Evolutionary conservation across 2,329 filamentous ascomycete genomes (phyloP).

Genomic region (Pseudogymnoascus sp.): DNA sequence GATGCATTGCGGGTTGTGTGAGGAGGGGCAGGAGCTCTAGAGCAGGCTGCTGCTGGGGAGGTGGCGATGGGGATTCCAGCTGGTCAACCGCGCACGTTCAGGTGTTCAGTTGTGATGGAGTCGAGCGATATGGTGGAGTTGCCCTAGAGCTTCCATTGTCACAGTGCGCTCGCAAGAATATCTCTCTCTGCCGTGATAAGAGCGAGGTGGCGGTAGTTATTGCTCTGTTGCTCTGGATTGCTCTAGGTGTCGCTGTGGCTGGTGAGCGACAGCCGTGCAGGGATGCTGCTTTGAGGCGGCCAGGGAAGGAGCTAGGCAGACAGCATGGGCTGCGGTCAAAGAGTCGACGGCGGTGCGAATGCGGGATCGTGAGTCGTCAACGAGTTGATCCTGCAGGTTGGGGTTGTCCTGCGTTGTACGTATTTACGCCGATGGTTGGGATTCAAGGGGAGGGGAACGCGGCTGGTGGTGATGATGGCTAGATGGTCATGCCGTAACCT

Average conservation of each 20-base stretch:
- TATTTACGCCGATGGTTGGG: neutral
- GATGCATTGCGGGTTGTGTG: slow-evolving; percentile 61
- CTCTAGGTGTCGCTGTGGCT: slow-evolving; percentile 6
- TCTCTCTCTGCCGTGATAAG: neutral
- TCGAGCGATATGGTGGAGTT: slow-evolving; percentile 3
- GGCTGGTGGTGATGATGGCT: neutral
- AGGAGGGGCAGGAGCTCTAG: neutral
- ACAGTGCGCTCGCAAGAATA: neutral
- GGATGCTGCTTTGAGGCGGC: neutral
- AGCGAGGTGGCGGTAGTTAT: neutral
- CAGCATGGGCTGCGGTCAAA: slow-evolving; percentile 4
- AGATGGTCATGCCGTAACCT: slow-evolving; percentile 7
- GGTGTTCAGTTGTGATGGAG: slow-evolving; percentile 1
- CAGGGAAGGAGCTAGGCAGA: slow-evolving; percentile 7
- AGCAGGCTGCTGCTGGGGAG: neutral
- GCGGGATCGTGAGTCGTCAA: neutral
- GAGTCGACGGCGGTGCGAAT: neutral
- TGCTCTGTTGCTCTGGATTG: neutral
- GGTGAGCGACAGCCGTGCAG: neutral
- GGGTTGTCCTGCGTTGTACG: neutral
- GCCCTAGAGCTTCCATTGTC: slow-evolving; percentile 10
- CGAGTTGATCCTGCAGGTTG: neutral
- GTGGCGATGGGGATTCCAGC: neutral
- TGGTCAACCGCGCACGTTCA: neutral
- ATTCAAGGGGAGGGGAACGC: neutral